Conservation (phyloP, 192 early-diverging fungal genomes). For the Podila verticillata region DNA sequence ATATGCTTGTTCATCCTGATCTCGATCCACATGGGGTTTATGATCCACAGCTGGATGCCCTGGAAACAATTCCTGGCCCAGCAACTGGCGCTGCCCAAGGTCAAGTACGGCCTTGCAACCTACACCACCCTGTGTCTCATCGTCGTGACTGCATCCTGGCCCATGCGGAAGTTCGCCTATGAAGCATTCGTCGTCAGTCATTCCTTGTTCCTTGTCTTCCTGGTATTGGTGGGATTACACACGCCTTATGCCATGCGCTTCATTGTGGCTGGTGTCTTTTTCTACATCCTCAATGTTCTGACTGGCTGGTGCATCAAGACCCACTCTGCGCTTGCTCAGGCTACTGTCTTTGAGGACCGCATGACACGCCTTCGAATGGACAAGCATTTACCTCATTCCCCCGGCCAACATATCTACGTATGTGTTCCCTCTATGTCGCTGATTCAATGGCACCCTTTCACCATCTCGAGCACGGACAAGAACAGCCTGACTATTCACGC, state of each 20-base stretch:
- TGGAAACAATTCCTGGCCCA: constrained; percentile 23
- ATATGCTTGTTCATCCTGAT: constrained; percentile 40
- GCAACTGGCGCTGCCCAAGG: constrained; percentile 49
- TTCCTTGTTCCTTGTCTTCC: constrained; percentile 52
- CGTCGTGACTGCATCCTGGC: constrained; percentile 57
- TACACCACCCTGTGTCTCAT: constrained; percentile 58
- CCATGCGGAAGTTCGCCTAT: constrained; percentile 57
- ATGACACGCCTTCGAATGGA: constrained; percentile 49
- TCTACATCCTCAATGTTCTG: constrained; percentile 54
- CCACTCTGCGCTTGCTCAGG: constrained; percentile 44
- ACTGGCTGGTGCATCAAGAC: constrained; percentile 57
- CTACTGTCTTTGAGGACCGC: constrained; percentile 40
- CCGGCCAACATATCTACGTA: constrained; percentile 58
- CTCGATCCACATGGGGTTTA: constrained; percentile 61
- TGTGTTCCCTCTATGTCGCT: constrained; percentile 59
- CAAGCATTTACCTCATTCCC: constrained; percentile 30
- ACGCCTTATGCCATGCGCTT: constrained; percentile 67
- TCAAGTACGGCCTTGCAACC: constrained; percentile 57
- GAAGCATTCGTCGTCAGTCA: constrained; percentile 60
- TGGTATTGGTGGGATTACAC: constrained; percentile 59
- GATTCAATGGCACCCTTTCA: constrained; percentile 67
- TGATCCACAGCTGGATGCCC: constrained; percentile 53
- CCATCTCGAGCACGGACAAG: constrained; percentile 47
- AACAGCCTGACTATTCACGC: constrained; percentile 49
- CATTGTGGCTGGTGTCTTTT: constrained; percentile 53